A percentile compares a stretch with the other conserved stretches of the same genome.
Conservation (phyloP, 2,329 filamentous ascomycete genomes). For the Exophiala spinifera region DNA sequence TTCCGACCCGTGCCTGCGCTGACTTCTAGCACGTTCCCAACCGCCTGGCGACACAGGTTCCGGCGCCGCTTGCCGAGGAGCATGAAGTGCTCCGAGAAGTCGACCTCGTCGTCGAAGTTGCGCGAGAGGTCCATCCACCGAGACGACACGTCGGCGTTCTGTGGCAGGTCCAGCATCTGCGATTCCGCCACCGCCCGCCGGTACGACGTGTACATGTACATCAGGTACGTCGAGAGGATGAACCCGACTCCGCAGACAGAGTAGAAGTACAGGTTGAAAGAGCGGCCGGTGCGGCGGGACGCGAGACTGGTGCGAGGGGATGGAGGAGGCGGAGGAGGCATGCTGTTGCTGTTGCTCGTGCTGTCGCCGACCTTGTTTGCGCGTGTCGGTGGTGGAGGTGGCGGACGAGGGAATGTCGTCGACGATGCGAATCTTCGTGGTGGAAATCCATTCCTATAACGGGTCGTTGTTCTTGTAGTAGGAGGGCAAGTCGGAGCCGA, state of each 20-base stretch:
- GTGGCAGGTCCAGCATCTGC: slow-evolving; percentile 18
- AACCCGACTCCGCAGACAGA: slow-evolving; percentile 40
- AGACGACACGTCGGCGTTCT: slow-evolving; percentile 43
- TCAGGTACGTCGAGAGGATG: slow-evolving; percentile 42
- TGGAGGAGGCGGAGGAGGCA: slow-evolving; percentile 9
- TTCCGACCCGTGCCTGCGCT: slow-evolving; percentile 52
- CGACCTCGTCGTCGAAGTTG: slow-evolving; percentile 47
- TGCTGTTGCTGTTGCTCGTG: not conserved
- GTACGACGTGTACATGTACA: slow-evolving; percentile 45
- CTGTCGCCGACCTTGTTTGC: not conserved
- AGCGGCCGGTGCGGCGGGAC: slow-evolving; percentile 28
- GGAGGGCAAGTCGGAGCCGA: not conserved
- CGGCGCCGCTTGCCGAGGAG: slow-evolving; percentile 41
- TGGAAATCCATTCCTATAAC: too few species aligned
- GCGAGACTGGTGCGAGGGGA: slow-evolving; percentile 21
- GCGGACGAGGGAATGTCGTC: too few species aligned
- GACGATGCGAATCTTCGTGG: too few species aligned
- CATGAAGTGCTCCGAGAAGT: slow-evolving; percentile 42
- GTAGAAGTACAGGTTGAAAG: slow-evolving; percentile 35
- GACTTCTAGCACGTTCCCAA: slow-evolving; percentile 49
- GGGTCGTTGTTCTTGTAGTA: too few species aligned
- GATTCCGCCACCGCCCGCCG: slow-evolving; percentile 33
- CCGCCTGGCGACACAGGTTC: slow-evolving; percentile 41
- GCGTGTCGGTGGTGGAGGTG: too few species aligned
- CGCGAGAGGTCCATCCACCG: slow-evolving; percentile 45